Percentiles rank a stretch among this genome's conserved stretches.
phyloP scores from a whole-genome alignment of 352 stramenopile species.

The Phytophthora syringae region DNA sequence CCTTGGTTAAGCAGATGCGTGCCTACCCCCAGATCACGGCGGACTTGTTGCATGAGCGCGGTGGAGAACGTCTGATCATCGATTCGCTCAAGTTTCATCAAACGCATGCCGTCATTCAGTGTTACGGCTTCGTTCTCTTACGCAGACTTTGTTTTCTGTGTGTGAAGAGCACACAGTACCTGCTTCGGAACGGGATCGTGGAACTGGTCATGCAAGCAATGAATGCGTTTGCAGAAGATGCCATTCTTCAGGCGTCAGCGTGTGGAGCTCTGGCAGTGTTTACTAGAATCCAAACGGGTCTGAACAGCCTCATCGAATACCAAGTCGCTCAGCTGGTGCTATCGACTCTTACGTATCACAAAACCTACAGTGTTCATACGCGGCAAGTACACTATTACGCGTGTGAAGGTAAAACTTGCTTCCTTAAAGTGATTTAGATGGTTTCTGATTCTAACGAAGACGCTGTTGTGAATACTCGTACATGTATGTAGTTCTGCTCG shows the following conservation, averaged over 20 bases:
- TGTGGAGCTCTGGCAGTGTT: constrained; percentile 83
- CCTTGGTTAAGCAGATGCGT: constrained; percentile 84
- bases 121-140: constrained; percentile 79
- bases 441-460: constrained; percentile 1
- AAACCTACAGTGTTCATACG: constrained; percentile 84
- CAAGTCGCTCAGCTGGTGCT: constrained; percentile 68
- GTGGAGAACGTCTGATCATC: constrained; percentile 61
- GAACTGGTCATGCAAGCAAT: constrained; percentile 63
- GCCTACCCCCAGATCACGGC: constrained; percentile 69
- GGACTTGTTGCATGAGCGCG: constrained; percentile 53
- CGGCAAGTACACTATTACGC: constrained; percentile 87
- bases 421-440: background rate
- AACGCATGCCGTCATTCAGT: constrained; percentile 79
- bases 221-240: constrained; percentile 73
- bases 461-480: background rate
- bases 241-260: constrained; percentile 78
- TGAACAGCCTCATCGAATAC: constrained; percentile 60
- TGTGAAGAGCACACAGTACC: constrained; percentile 59
- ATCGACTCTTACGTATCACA: constrained; percentile 76
- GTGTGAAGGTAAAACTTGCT: constrained; percentile 57
- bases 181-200: constrained; percentile 61
- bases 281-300: constrained; percentile 55
- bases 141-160: constrained; percentile 79
- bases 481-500: constrained; percentile 58
- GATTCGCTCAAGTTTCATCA: constrained; percentile 64